Base-by-base conservation (phyloP, 495 filamentous ascomycete genomes). In the Penicillium coffeae region DNA sequence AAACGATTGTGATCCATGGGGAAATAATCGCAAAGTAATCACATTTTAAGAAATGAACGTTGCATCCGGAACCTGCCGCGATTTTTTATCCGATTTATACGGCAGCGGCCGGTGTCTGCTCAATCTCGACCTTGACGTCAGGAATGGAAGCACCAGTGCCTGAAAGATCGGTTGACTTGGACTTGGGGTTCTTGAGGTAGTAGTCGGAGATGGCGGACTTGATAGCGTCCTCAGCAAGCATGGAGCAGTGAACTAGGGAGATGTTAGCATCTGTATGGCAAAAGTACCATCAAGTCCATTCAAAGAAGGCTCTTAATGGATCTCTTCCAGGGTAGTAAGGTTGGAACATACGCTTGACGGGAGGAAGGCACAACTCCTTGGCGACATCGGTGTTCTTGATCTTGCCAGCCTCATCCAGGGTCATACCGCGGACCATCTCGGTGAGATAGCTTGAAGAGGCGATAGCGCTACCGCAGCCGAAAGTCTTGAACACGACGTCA, bases 191-290 rank as follows among this genome's bases (percentile, higher is more conserved):
- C 81, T 97, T 97, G 64, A 83, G 89, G 77, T 95, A 90, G 77
- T 96, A 97, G 69, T 98, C 92, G 45, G 83, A 86, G 68, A 97
- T 96, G 48, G 94, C 94, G n/a, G 89, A 92, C 73, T 96, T 96
- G 81, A 99, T 96, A 50, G 94, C 94, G 66, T 99, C 92, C 73
- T 99, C 94, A 20, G 94, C 94, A 49, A 99, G 84, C 88, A 99
- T 96, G 48, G 91, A 96, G 80, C 94, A 99, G 72, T 99, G 94
- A 21, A 96, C 86, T 89, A 50, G 8, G 20, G 46, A 32, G 16
- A 34, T n/a, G 46, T 59, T 22, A 55, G 66, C 44, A 48, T 16
- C 20, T 38, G 35, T 45, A 52, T 38, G 9, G 13, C 12, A 47
- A 36, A 14, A n/a, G n/a, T n/a, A n/a, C n/a, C n/a, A n/a, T n/a